Conservation (phyloP, 2,329 filamentous ascomycete genomes). For the Phyllosticta capitalensis region DNA sequence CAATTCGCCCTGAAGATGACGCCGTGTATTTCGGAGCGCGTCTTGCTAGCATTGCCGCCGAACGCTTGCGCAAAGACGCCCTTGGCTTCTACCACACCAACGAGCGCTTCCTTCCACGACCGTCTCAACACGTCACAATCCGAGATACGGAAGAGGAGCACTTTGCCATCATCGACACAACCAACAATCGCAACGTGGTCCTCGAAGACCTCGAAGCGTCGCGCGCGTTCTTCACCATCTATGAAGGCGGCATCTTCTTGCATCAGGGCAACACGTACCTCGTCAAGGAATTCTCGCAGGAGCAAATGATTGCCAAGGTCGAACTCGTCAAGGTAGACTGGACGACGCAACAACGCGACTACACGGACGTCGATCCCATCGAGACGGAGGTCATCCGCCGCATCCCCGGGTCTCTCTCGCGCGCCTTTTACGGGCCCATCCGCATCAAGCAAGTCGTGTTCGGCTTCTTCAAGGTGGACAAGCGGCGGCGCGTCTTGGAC, state of each 20-base stretch:
- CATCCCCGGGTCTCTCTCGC: constrained; percentile 53
- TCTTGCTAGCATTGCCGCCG: constrained; percentile 59
- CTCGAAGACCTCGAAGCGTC: constrained; percentile 94
- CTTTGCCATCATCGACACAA: constrained; percentile 86
- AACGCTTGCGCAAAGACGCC: constrained; percentile 63
- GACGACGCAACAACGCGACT: constrained; percentile 89
- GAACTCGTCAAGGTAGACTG: constrained; percentile 86
- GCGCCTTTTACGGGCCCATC: constrained; percentile 79
- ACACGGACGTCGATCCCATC: constrained; percentile 84
- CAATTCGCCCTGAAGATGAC: constrained; percentile 71
- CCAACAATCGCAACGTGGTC: constrained; percentile 70
- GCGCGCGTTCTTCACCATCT: constrained; percentile 89
- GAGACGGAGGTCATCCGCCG: constrained; percentile 81
- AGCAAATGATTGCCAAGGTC: constrained; percentile 74
- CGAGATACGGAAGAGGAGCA: constrained; percentile 85
- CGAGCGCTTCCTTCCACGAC: constrained; percentile 74
- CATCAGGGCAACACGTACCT: constrained; percentile 93
- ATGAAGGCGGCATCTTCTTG: constrained; percentile 93
- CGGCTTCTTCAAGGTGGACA: constrained; percentile 96
- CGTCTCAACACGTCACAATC: constrained; percentile 75
- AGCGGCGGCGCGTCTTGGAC: constrained; percentile 73
- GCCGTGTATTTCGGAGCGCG: constrained; percentile 67
- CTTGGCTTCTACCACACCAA: constrained; percentile 85
- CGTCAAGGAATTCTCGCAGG: constrained; percentile 77
- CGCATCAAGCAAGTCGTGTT: constrained; percentile 83